Conservation (phyloP, 345 rosid species). For the Hypericum perforatum region DNA sequence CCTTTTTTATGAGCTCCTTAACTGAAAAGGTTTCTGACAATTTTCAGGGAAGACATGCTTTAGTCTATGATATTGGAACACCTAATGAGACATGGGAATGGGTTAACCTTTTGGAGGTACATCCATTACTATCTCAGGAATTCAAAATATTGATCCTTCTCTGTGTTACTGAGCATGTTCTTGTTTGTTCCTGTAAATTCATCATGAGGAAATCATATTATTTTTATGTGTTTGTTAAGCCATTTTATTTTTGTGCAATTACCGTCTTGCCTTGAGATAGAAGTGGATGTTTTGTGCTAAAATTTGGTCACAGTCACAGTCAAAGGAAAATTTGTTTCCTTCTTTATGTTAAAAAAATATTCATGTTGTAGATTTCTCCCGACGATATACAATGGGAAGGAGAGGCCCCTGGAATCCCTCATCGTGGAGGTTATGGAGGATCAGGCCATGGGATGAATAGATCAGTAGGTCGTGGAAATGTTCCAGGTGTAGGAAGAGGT, state of each 20-base stretch:
- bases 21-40: slow-evolving; percentile 6
- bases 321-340: not conserved
- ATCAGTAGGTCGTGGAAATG: slow-evolving; percentile 35
- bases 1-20: slow-evolving; percentile 2
- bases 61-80: slow-evolving; percentile 75
- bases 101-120: slow-evolving; percentile 83
- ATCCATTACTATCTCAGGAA: not conserved
- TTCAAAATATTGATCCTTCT: not conserved
- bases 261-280: too few relatives aligned
- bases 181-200: too few relatives aligned
- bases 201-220: too few relatives aligned
- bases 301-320: too few relatives aligned
- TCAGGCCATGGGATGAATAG: slow-evolving; percentile 41
- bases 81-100: slow-evolving; percentile 83
- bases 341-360: not conserved
- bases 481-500: slow-evolving; percentile 48
- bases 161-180: too few relatives aligned
- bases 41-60: slow-evolving; percentile 65
- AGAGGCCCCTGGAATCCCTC: slow-evolving; percentile 49
- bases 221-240: too few relatives aligned
- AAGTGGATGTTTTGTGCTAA: too few relatives aligned
- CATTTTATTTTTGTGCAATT: too few relatives aligned
- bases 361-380: slow-evolving; percentile 52
- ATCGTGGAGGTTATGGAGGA: slow-evolving; percentile 38
- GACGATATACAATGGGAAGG: slow-evolving; percentile 75